Conservation (phyloP, 352 stramenopile species). For the Globisporangium emineosum region DNA sequence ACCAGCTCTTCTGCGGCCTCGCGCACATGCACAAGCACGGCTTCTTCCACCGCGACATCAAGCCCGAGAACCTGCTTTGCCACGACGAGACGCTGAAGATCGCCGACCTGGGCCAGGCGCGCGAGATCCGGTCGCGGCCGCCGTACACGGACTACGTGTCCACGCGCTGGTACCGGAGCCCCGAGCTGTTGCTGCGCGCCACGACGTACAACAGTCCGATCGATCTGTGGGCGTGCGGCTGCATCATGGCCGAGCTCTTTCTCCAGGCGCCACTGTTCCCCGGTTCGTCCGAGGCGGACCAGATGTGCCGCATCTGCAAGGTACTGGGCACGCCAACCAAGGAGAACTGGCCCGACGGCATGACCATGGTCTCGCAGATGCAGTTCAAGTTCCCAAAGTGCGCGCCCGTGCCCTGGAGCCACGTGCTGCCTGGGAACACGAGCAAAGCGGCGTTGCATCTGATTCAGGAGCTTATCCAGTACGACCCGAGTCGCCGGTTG, state of each 20-base stretch:
- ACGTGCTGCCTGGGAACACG: slow-evolving; percentile 69
- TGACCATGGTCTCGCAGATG: slow-evolving; percentile 86
- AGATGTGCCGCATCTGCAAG: slow-evolving; percentile 94
- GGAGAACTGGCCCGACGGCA: slow-evolving; percentile 89
- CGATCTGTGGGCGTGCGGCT: slow-evolving; percentile 82
- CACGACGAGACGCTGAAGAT: slow-evolving; percentile 70
- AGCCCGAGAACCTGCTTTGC: slow-evolving; percentile 73
- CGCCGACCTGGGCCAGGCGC: slow-evolving; percentile 66
- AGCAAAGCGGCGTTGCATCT: slow-evolving; percentile 72
- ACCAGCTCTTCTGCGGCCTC: slow-evolving; percentile 72
- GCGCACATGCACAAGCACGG: slow-evolving; percentile 84
- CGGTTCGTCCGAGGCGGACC: slow-evolving; percentile 92
- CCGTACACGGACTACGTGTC: slow-evolving; percentile 76
- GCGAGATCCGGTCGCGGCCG: slow-evolving; percentile 66
- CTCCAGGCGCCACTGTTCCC: slow-evolving; percentile 69
- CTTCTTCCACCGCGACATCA: slow-evolving; percentile 84
- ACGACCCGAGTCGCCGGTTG: slow-evolving; percentile 85
- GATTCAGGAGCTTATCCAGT: slow-evolving; percentile 89
- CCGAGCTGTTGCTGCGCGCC: slow-evolving; percentile 60
- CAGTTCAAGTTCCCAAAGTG: slow-evolving; percentile 92
- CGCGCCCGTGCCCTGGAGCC: slow-evolving; percentile 53
- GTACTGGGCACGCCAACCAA: slow-evolving; percentile 90
- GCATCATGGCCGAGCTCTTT: slow-evolving; percentile 79
- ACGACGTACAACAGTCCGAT: slow-evolving; percentile 78
- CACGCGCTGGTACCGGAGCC: slow-evolving; percentile 78